phyloP scores from a whole-genome alignment of 768 basidiomycete genomes.

The Boletus reticuloceps region DNA sequence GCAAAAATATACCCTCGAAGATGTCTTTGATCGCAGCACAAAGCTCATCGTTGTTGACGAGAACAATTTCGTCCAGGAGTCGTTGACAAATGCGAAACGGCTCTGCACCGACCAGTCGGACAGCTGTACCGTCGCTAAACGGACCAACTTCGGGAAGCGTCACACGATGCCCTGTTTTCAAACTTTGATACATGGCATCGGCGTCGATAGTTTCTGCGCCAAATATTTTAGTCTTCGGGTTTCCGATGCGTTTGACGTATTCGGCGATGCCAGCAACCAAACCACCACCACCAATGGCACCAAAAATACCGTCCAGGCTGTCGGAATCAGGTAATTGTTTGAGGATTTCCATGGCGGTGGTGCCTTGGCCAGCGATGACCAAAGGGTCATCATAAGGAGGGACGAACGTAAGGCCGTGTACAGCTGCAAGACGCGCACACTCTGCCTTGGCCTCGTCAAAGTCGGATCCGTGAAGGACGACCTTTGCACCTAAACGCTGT shows the following conservation, averaged over 20 bases:
- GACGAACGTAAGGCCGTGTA: slow-evolving; percentile 82
- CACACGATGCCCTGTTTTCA: slow-evolving; percentile 78
- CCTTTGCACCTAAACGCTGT: slow-evolving; percentile 91
- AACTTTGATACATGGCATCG: slow-evolving; percentile 87
- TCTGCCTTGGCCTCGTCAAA: slow-evolving; percentile 97
- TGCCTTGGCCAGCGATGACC: slow-evolving; percentile 97
- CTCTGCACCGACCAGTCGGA: slow-evolving; percentile 92
- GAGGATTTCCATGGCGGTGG: slow-evolving; percentile 90
- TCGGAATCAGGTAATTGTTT: slow-evolving; percentile 82
- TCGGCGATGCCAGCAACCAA: slow-evolving; percentile 86
- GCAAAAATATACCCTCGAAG: slow-evolving; percentile 73
- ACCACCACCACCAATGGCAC: slow-evolving; percentile 92
- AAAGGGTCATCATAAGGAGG: slow-evolving; percentile 98
- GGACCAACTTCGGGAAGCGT: slow-evolving; percentile 88
- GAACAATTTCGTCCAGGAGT: slow-evolving; percentile 77
- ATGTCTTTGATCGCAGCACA: slow-evolving; percentile 99
- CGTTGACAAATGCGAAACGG: slow-evolving; percentile 90
- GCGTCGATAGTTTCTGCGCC: slow-evolving; percentile 96
- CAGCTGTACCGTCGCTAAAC: slow-evolving; percentile 97
- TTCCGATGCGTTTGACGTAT: slow-evolving; percentile 92
- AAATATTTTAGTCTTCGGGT: slow-evolving; percentile 73
- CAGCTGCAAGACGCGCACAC: slow-evolving; percentile 78
- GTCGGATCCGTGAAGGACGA: slow-evolving; percentile 86
- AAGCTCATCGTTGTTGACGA: slow-evolving; percentile 92
- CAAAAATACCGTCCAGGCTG: slow-evolving; percentile 80